Conservation (phyloP, 805 yeast species). For the Dipodascopsis tothii region DNA sequence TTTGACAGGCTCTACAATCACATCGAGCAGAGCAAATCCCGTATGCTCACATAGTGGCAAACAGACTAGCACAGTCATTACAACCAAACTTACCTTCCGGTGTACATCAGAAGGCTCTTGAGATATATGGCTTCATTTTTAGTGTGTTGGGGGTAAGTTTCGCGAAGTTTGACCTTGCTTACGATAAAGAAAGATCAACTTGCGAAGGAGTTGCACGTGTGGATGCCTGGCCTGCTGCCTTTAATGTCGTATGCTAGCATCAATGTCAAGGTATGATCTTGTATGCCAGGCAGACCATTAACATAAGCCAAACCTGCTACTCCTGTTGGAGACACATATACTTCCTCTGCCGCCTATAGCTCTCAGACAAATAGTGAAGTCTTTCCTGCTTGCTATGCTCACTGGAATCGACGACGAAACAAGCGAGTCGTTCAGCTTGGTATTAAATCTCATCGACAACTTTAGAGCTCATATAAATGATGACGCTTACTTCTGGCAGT, state of each 20-base stretch:
- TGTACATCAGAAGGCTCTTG: constrained; percentile 83
- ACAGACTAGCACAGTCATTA: constrained; percentile 67
- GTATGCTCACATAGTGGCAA: constrained; percentile 55
- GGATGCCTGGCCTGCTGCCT: constrained; percentile 94
- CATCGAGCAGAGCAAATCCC: constrained; percentile 47
- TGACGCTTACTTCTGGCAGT: constrained; percentile 80
- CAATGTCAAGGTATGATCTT: constrained; percentile 49
- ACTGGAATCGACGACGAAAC: constrained; percentile 92
- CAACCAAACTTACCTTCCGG: constrained; percentile 85
- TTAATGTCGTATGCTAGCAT: constrained; percentile 81
- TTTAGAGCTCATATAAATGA: constrained; percentile 52
- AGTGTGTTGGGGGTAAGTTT: constrained; percentile 32
- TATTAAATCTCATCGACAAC: constrained; percentile 51
- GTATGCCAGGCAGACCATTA: neutral
- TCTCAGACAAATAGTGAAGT: constrained; percentile 53
- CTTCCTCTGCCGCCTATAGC: constrained; percentile 43
- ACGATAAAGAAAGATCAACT: constrained; percentile 30
- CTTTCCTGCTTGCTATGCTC: constrained; percentile 63
- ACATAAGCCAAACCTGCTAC: constrained; percentile 52
- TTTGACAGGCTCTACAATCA: constrained; percentile 24
- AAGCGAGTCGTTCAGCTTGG: constrained; percentile 65
- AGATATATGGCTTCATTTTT: constrained; percentile 66
- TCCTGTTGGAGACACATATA: constrained; percentile 50
- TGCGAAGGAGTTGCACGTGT: constrained; percentile 52
- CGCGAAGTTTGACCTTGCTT: neutral